Percentiles rank a stretch among this genome's conserved stretches.
Conservation (phyloP, 202 grass and related monocot species). For the Zizania palustris region DNA sequence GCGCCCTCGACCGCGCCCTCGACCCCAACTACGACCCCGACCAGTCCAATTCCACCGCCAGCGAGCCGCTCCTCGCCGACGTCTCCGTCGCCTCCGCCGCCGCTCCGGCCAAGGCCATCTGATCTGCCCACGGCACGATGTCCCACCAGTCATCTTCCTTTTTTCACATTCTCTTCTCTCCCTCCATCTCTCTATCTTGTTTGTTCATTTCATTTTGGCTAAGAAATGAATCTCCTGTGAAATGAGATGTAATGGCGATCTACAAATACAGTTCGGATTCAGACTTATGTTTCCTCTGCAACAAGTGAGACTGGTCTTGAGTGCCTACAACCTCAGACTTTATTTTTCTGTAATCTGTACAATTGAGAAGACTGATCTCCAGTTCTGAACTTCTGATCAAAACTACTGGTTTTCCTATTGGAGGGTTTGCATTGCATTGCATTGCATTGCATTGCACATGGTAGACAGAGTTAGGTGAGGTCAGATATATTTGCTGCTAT, state of each 20-base stretch:
- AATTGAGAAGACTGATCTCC: background rate
- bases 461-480: background rate
- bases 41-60: constrained; percentile 28
- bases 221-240: background rate
- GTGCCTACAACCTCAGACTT: background rate
- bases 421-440: constrained; percentile 2
- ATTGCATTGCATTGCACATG: background rate
- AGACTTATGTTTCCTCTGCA: constrained; percentile 29
- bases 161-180: too few relatives aligned
- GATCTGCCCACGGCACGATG: background rate
- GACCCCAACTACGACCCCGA: constrained; percentile 84
- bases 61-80: constrained; percentile 43
- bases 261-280: background rate
- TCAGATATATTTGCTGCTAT: constrained; percentile 31
- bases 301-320: constrained; percentile 21
- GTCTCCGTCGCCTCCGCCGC: constrained; percentile 29
- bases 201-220: constrained; percentile 32
- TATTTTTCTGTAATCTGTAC: background rate
- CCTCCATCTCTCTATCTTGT: background rate
- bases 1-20: constrained; percentile 84
- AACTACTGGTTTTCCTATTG: background rate
- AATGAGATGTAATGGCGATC: background rate
- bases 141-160: too few relatives aligned
- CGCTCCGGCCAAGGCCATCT: constrained; percentile 48
- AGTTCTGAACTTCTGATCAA: background rate